Evolutionary conservation across 2,329 filamentous ascomycete species (phyloP).

Genomic region (Aureobasidium sp.): DNA sequence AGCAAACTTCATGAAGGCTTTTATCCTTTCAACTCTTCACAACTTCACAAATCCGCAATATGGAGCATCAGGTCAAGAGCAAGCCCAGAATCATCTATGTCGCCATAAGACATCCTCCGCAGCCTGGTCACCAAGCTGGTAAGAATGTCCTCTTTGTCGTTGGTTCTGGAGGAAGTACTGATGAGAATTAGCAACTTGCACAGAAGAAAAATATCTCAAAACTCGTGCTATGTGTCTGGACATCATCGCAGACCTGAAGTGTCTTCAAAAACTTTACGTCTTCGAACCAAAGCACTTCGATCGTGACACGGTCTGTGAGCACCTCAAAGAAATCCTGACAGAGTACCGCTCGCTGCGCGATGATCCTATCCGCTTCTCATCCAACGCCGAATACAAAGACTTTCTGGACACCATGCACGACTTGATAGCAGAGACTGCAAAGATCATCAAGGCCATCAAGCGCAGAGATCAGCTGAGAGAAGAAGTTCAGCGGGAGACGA

Average conservation of each 20-base stretch:
- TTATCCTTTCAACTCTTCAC: not conserved
- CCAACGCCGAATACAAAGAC: not conserved
- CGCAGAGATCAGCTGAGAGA: not conserved
- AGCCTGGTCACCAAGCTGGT: not conserved
- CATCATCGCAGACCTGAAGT: conserved; percentile 2
- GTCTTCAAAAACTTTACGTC: not conserved
- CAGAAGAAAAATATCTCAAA: not conserved
- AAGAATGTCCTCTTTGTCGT: not conserved
- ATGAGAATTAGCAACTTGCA: not conserved
- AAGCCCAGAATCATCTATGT: not conserved
- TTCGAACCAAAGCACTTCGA: conserved; percentile 4
- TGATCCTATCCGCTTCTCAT: not conserved
- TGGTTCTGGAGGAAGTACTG: not conserved
- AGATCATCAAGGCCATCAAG: not conserved
- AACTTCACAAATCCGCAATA: not conserved
- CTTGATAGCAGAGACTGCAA: not conserved
- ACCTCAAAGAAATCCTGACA: not conserved
- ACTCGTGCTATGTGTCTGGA: not conserved
- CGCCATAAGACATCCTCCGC: not conserved
- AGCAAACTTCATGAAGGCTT: not conserved
- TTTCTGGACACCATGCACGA: not conserved
- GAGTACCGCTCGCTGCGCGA: not conserved
- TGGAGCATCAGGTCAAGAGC: not conserved
- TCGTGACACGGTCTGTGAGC: conserved; percentile 1
- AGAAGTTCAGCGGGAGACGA: not conserved